Evolutionary conservation across 208 protist genomes (phyloP), one percentile per base, ranked within the genome.

Genomic region (Leishmania lainsoni): DNA sequence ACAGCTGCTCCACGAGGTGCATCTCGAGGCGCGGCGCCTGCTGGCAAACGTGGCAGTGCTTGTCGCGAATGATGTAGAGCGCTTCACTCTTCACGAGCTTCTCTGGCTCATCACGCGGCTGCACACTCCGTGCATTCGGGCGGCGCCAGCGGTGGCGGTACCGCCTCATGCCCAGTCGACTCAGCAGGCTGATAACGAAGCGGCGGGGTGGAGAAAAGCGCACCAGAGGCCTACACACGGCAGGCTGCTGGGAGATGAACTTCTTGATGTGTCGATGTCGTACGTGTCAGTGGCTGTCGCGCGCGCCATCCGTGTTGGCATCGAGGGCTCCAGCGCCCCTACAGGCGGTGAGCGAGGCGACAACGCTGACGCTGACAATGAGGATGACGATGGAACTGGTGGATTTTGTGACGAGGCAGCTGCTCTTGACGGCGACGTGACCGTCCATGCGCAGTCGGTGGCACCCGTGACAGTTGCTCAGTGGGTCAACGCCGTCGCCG

Each of bases 61-160:
- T 29, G 35, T 83, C 20, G 77, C 84, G 16, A 87, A 83, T 74
- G 78, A 84, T 32, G 66, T 48, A 35, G 80, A 87, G 52, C 84
- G 80, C 42, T 84, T 87, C 65, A 72, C 8, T 5, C 22, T 14
- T 22, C 17, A 10, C 20, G 59, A 86, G 61, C 29, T 86, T 2
- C n/a, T 86, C n/a, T 78, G 68, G 72, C 75, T 83, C 58, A 68
- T 89, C 48, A 66, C 81, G 2, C 77, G 78, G 12, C 72, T 89
- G 29, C 81, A 86, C 66, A 83, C 77, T 4, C 78, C 81, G 14
- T 75, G 39, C 6, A 45, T 83, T 52, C 79, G 76, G 16, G 39
- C 39, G 17, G 52, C 35, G 29, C 59, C 22, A 16, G 66, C 73
- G 22, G 54, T 65, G 35, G 52, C 12, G 26, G 48, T 10, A 51